A percentile compares a stretch with the other conserved stretches of the same genome.
Conservation (phyloP, 2,329 filamentous ascomycete genomes). For the Thelonectria discophora region DNA sequence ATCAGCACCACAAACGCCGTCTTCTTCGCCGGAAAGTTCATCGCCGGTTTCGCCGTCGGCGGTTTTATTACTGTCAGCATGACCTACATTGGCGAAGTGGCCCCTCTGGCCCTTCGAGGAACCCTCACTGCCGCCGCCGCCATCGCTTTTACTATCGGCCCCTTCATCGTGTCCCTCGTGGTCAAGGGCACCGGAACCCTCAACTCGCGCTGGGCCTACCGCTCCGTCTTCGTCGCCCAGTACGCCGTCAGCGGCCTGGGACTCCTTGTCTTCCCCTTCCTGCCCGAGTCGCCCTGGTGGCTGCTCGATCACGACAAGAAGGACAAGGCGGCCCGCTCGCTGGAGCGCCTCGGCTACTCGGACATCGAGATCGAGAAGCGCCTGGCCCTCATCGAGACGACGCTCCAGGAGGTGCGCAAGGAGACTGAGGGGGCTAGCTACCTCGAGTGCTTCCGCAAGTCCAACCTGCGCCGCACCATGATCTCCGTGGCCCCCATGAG, state of each 20-base stretch:
- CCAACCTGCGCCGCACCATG: constrained; percentile 51
- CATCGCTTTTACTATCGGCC: constrained; percentile 45
- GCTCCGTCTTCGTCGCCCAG: constrained; percentile 45
- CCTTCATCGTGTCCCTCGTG: constrained; percentile 45
- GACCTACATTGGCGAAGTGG: constrained; percentile 33
- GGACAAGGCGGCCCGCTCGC: constrained; percentile 47
- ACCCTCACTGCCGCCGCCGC: constrained; percentile 43
- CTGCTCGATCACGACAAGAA: constrained; percentile 46
- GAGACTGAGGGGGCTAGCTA: constrained; percentile 51
- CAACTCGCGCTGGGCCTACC: constrained; percentile 47
- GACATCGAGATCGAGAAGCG: constrained; percentile 42
- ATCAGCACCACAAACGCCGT: constrained; percentile 30
- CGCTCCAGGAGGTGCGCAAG: constrained; percentile 45
- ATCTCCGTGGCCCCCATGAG: constrained; percentile 49
- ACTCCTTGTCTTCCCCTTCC: constrained; percentile 44
- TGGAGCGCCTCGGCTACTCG: constrained; percentile 45
- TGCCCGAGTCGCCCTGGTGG: constrained; percentile 56
- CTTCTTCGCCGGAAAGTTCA: constrained; percentile 34
- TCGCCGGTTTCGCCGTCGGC: constrained; percentile 29
- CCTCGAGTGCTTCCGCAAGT: constrained; percentile 51
- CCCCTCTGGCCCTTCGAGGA: constrained; percentile 39
- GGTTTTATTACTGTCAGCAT: constrained; percentile 29
- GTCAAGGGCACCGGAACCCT: constrained; percentile 43
- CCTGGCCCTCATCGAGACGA: constrained; percentile 43
- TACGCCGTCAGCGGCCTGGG: constrained; percentile 46